A percentile compares a stretch with the other conserved stretches of the same genome.
Conservation (phyloP, 495 filamentous ascomycete genomes). For the Tuber indicum region DNA sequence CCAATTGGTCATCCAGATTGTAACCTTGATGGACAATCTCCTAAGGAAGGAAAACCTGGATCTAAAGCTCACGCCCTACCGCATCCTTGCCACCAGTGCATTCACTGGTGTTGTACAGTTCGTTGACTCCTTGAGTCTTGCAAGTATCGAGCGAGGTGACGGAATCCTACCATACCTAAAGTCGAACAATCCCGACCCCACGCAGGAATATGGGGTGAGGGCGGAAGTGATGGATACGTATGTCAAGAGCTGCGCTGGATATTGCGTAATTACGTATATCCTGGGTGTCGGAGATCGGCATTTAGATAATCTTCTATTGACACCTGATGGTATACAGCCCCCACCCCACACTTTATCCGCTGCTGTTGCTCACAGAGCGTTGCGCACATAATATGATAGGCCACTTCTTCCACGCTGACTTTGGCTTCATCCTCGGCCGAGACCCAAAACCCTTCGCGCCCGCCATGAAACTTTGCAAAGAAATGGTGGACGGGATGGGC, state of each 20-base stretch:
- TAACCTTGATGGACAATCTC: conserved; percentile 94
- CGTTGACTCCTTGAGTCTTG: conserved; percentile 75
- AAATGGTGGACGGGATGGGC: conserved; percentile 99
- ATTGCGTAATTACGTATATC: conserved; percentile 98
- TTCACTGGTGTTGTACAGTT: conserved; percentile 89
- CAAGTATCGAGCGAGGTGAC: conserved; percentile 71
- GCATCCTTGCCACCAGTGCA: conserved; percentile 86
- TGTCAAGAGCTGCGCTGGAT: conserved; percentile 90
- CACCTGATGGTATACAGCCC: conserved; percentile 56
- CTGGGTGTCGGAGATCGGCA: conserved; percentile 97
- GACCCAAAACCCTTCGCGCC: conserved; percentile 97
- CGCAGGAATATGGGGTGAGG: conserved; percentile 74
- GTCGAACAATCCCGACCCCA: conserved; percentile 81
- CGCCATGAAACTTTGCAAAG: conserved; percentile 90
- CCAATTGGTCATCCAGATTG: conserved; percentile 96
- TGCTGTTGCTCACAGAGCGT: neutral
- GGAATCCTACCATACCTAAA: conserved; percentile 74
- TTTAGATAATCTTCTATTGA: conserved; percentile 87
- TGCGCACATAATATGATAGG: conserved; percentile 39
- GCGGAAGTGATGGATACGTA: conserved; percentile 93
- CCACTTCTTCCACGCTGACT: conserved; percentile 97
- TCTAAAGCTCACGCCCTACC: conserved; percentile 89
- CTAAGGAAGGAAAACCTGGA: conserved; percentile 96
- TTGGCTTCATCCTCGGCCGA: conserved; percentile 94
- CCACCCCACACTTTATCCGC: neutral